phyloP scores from a whole-genome alignment of 768 basidiomycete genomes.

The Strobilomyces confusus region DNA sequence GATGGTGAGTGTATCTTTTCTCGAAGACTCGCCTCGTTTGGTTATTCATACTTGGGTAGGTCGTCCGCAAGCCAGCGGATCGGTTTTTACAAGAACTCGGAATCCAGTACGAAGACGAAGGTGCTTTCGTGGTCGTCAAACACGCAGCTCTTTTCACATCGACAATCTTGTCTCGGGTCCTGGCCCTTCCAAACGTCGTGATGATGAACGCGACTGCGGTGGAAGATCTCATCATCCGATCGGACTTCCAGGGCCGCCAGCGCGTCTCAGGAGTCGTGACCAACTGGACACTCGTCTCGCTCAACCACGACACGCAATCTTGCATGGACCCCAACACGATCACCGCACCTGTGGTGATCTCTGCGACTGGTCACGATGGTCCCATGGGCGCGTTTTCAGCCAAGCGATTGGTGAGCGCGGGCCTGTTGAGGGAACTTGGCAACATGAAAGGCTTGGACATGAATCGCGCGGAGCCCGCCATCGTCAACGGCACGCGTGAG shows the following conservation, averaged over 20 bases:
- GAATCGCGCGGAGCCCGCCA: conserved; percentile 79
- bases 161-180: conserved; percentile 66
- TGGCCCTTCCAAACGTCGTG: conserved; percentile 66
- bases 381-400: conserved; percentile 81
- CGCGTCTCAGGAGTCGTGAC: conserved; percentile 53
- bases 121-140: conserved; percentile 73
- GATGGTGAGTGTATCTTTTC: conserved; percentile 47
- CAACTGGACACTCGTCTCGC: conserved; percentile 49
- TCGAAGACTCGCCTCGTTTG: background rate
- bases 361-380: conserved; percentile 74
- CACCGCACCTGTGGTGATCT: conserved; percentile 71
- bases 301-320: conserved; percentile 71
- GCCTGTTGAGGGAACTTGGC: conserved; percentile 68
- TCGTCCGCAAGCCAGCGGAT: conserved; percentile 75
- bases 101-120: conserved; percentile 76
- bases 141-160: conserved; percentile 81
- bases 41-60: conserved; percentile 34
- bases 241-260: conserved; percentile 41
- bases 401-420: conserved; percentile 71
- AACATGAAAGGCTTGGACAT: conserved; percentile 81
- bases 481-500: conserved; percentile 74
- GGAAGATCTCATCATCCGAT: conserved; percentile 73
- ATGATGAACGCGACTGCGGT: conserved; percentile 77
- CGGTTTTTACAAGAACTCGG: conserved; percentile 65
- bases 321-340: conserved; percentile 80